Evolutionary conservation across 768 basidiomycete genomes (phyloP).

Genomic region (Astraeus odoratus): DNA sequence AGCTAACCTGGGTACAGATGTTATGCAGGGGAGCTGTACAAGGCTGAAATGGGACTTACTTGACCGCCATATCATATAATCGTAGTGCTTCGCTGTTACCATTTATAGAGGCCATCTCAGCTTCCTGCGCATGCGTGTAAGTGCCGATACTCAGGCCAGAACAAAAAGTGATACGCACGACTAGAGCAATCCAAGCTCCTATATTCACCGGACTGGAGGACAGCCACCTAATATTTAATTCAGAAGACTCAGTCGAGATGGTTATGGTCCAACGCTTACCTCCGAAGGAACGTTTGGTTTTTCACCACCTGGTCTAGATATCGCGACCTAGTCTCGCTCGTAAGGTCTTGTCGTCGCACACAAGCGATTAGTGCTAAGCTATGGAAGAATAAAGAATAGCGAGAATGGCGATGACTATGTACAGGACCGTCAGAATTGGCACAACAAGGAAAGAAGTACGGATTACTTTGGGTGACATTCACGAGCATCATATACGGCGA

Average conservation of each 20-base stretch:
- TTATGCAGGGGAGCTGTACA: not conserved
- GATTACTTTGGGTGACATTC: slow-evolving; percentile 58
- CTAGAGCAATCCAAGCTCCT: slow-evolving; percentile 60
- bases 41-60: slow-evolving; percentile 30
- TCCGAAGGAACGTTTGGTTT: slow-evolving; percentile 57
- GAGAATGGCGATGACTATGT: slow-evolving; percentile 57
- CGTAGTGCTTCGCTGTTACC: slow-evolving; percentile 54
- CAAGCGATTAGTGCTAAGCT: slow-evolving; percentile 59
- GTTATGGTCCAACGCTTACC: slow-evolving; percentile 29
- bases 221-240: slow-evolving; percentile 45
- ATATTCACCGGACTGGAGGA: slow-evolving; percentile 65
- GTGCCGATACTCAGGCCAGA: not conserved
- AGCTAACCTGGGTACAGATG: slow-evolving; percentile 38
- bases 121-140: slow-evolving; percentile 41
- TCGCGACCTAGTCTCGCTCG: slow-evolving; percentile 34
- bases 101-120: slow-evolving; percentile 56
- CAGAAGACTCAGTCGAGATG: slow-evolving; percentile 1
- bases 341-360: slow-evolving; percentile 38
- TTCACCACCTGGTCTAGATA: slow-evolving; percentile 34
- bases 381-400: slow-evolving; percentile 65
- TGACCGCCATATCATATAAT: slow-evolving; percentile 64
- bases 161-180: slow-evolving; percentile 37
- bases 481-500: slow-evolving; percentile 51
- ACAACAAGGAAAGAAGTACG: not conserved
- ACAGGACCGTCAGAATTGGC: not conserved